Conservation (phyloP, 2,329 filamentous ascomycete genomes). For the Zalaria sp. region DNA sequence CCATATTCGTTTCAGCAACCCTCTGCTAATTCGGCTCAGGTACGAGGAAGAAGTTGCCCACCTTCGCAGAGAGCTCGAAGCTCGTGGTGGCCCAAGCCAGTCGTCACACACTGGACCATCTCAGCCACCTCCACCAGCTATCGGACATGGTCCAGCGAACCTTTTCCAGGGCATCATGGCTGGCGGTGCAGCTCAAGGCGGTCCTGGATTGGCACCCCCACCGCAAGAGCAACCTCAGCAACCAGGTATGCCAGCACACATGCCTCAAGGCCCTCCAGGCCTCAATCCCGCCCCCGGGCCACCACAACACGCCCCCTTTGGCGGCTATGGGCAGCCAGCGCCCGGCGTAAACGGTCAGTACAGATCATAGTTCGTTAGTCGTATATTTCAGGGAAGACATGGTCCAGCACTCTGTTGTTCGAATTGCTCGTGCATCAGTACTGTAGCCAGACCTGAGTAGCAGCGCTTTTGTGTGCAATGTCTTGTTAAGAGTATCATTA, state of each 20-base stretch:
- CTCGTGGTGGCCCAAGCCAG: slow-evolving; percentile 47
- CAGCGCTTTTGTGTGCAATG: no score
- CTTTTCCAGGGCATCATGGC: slow-evolving; percentile 95
- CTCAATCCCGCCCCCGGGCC: slow-evolving; percentile 41
- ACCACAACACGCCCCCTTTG: slow-evolving; percentile 56
- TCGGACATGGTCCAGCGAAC: slow-evolving; percentile 78
- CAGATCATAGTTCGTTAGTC: not conserved
- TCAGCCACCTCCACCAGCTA: slow-evolving; percentile 70
- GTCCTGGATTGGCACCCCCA: slow-evolving; percentile 64
- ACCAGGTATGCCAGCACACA: slow-evolving; percentile 44
- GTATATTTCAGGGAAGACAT: no score
- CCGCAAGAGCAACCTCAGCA: slow-evolving; percentile 44
- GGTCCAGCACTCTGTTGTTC: no score
- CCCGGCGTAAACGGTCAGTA: slow-evolving; percentile 46
- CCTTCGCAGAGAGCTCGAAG: slow-evolving; percentile 76
- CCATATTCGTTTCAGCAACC: not conserved
- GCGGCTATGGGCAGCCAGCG: slow-evolving; percentile 46
- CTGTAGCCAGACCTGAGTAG: no score
- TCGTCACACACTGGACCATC: slow-evolving; percentile 63
- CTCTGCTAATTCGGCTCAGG: slow-evolving; percentile 33
- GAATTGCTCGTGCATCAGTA: no score
- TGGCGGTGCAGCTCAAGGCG: slow-evolving; percentile 67
- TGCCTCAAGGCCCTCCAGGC: slow-evolving; percentile 61
- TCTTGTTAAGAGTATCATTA: no score
- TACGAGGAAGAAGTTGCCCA: slow-evolving; percentile 85